A percentile compares a stretch with the other conserved stretches of the same genome.
These are phyloP conservation scores for Wallacemonas sp. DNA, from an alignment of 208 protist genomes.

Conservation along the genomic window DNA sequence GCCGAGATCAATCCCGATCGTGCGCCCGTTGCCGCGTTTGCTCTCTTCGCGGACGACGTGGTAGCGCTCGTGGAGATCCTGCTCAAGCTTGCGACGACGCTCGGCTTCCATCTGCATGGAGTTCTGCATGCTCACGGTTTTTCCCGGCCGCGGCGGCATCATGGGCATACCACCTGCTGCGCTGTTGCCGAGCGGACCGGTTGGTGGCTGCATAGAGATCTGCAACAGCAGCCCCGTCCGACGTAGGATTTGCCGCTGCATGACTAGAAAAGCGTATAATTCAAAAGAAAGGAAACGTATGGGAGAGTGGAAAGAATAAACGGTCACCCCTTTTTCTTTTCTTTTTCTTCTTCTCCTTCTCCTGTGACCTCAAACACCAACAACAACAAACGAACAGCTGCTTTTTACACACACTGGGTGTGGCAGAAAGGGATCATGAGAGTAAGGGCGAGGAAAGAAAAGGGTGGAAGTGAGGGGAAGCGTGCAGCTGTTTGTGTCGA, in stretches of 20 bases:
- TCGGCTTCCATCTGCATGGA: slow-evolving; percentile 80
- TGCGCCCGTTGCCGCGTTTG: slow-evolving; percentile 39
- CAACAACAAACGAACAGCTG: too few relatives aligned
- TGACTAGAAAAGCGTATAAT: slow-evolving; percentile 1
- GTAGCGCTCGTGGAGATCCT: slow-evolving; percentile 60
- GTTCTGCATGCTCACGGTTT: slow-evolving; percentile 70
- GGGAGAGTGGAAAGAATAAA: too few relatives aligned
- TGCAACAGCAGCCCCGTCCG: slow-evolving; percentile 39
- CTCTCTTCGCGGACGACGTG: slow-evolving; percentile 81
- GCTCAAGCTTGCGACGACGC: slow-evolving; percentile 68
- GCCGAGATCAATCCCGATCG: slow-evolving; percentile 98
- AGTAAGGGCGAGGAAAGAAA: background rate
- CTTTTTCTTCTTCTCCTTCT: too few relatives aligned
- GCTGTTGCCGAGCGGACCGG: slow-evolving; percentile 10
- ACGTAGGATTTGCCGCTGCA: slow-evolving; percentile 38
- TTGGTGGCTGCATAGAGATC: slow-evolving; percentile 26
- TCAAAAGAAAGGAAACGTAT: background rate
- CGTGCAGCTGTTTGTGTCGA: too few relatives aligned
- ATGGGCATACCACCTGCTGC: slow-evolving; percentile 9
- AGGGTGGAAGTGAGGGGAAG: background rate
- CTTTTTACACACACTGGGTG: too few relatives aligned
- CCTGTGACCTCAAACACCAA: too few relatives aligned
- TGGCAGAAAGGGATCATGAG: background rate
- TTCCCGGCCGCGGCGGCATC: slow-evolving; percentile 31
- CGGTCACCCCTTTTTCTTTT: too few relatives aligned